Percentiles rank a stretch among this genome's conserved stretches.
Conservation (phyloP, 495 filamentous ascomycete species). For the Lichina pygmaea region DNA sequence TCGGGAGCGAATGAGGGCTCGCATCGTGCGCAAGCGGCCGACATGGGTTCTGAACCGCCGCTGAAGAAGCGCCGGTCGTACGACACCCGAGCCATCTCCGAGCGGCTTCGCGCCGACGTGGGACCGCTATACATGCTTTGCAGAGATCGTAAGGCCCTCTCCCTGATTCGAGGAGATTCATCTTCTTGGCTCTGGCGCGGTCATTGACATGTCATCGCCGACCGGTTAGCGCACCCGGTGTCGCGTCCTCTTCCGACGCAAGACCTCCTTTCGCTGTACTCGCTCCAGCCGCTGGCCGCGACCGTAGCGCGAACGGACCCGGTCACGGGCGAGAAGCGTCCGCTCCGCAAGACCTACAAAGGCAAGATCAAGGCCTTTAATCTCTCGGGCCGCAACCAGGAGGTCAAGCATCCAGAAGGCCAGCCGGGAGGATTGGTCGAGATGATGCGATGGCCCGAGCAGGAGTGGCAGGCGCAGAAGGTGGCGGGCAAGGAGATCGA, state of each 20-base stretch:
- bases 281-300: slow-evolving; percentile 28
- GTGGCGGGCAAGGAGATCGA: slow-evolving; percentile 28
- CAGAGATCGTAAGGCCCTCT: slow-evolving; percentile 13
- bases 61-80: background rate
- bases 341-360: slow-evolving; percentile 49
- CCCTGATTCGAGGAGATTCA: slow-evolving; percentile 7
- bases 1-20: background rate
- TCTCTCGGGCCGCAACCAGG: slow-evolving; percentile 35
- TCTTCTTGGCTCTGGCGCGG: background rate
- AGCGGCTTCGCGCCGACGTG: slow-evolving; percentile 5
- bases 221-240: slow-evolving; percentile 13
- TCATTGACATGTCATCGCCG: slow-evolving; percentile 7
- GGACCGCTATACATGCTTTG: slow-evolving; percentile 11
- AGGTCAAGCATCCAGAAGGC: slow-evolving; percentile 20
- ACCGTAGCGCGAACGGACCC: slow-evolving; percentile 39
- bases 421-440: slow-evolving; percentile 9
- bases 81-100: background rate
- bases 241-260: slow-evolving; percentile 27
- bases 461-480: slow-evolving; percentile 38
- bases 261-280: slow-evolving; percentile 37
- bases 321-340: slow-evolving; percentile 40
- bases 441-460: slow-evolving; percentile 26
- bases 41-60: background rate
- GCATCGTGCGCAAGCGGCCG: background rate
- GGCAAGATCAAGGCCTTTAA: slow-evolving; percentile 34